phyloP scores from a whole-genome alignment of 257 asterid species.

The Anisodus acutangulus region DNA sequence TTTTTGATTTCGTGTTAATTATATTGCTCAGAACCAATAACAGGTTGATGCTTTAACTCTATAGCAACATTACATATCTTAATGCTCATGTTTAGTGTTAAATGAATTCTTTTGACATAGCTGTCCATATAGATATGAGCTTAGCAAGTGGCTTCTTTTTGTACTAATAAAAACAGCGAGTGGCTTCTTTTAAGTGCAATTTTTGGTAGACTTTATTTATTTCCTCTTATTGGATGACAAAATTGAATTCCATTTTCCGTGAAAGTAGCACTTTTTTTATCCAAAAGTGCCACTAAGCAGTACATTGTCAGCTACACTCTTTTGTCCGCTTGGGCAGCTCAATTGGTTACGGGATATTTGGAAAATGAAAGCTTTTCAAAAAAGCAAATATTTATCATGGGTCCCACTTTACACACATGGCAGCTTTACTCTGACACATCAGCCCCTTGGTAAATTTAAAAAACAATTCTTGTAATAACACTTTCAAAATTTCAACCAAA shows the following conservation, averaged over 20 bases:
- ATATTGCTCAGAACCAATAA: neutral
- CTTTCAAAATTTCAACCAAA: slow-evolving; percentile 57
- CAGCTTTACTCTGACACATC: slow-evolving; percentile 39
- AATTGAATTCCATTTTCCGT: neutral
- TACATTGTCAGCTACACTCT: neutral
- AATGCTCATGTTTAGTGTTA: neutral
- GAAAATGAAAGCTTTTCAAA: neutral
- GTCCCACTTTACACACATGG: slow-evolving; percentile 39
- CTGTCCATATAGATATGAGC: neutral
- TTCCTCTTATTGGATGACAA: neutral
- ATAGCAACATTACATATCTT: neutral
- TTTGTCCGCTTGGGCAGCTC: too few relatives aligned
- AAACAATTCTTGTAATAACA: slow-evolving; percentile 18
- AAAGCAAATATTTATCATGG: slow-evolving; percentile 15
- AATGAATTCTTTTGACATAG: neutral
- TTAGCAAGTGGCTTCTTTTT: neutral
- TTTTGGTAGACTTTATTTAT: neutral
- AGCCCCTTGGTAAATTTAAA: slow-evolving; percentile 39
- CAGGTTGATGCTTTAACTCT: neutral
- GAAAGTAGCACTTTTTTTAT: neutral
- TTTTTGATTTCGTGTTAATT: too few relatives aligned
- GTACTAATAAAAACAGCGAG: too few relatives aligned
- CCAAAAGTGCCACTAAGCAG: neutral
- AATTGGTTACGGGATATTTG: too few relatives aligned
- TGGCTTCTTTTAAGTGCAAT: too few relatives aligned